Conservation (phyloP, 2,329 filamentous ascomycete species). For the Xylaria polymorpha region DNA sequence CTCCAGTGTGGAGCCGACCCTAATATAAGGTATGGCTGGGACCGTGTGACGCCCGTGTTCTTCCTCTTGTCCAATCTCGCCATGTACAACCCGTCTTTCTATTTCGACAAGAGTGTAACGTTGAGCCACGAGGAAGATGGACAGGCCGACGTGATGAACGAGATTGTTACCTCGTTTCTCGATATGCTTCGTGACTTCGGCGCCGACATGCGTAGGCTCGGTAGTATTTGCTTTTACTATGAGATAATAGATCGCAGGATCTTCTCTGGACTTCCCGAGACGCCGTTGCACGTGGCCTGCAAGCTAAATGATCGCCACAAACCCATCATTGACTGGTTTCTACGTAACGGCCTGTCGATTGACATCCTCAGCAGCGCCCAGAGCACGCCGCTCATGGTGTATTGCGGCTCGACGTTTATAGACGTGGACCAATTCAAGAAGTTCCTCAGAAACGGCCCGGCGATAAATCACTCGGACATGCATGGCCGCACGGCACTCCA, state of each 20-base stretch:
- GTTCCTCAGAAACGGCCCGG: conserved; percentile 18
- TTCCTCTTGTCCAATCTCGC: conserved; percentile 22
- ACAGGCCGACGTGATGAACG: conserved; percentile 20
- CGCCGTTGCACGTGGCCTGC: conserved; percentile 22
- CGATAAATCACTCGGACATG: conserved; percentile 20
- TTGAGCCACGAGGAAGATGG: conserved; percentile 13
- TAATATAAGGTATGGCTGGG: not conserved
- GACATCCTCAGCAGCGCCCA: not conserved
- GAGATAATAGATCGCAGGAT: not conserved
- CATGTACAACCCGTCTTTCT: conserved; percentile 3
- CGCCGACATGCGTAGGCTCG: conserved; percentile 10
- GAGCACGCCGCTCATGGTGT: conserved; percentile 30
- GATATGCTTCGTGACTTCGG: conserved; percentile 19
- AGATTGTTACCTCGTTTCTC: conserved; percentile 20
- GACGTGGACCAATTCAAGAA: conserved; percentile 3
- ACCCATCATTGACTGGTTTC: conserved; percentile 32
- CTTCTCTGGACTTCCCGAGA: not conserved
- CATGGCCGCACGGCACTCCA: conserved; percentile 32
- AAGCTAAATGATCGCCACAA: conserved; percentile 21
- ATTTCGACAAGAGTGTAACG: not conserved
- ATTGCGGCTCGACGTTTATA: conserved; percentile 13
- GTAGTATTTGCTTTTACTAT: not conserved
- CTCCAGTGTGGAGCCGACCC: conserved; percentile 26
- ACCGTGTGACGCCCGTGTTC: conserved; percentile 16
- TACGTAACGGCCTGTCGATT: conserved; percentile 22